phyloP scores from a whole-genome alignment of 306 rosid genomes.

The Dryas drummondii region DNA sequence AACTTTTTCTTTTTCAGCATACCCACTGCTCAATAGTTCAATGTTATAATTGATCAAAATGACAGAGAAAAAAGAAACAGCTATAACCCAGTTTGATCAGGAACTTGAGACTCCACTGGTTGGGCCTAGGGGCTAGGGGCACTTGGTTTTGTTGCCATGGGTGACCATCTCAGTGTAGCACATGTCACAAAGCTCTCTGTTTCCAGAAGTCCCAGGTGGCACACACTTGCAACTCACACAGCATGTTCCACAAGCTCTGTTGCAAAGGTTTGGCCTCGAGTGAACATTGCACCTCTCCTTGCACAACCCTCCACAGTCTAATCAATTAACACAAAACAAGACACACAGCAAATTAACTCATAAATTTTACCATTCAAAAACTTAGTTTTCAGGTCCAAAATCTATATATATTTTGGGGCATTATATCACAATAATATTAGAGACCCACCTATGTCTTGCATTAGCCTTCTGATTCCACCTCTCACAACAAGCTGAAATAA shows the following conservation, averaged over 20 bases:
- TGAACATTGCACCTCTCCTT: conserved; percentile 43
- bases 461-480: conserved; percentile 49
- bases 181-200: conserved; percentile 61
- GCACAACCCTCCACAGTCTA: conserved; percentile 60
- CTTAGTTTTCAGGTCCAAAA: not conserved
- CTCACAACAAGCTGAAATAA: too few relatives aligned
- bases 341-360: too few relatives aligned
- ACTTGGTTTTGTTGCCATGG: too few relatives aligned
- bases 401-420: not conserved
- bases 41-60: too few relatives aligned
- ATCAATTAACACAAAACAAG: too few relatives aligned
- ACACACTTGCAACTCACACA: conserved; percentile 69
- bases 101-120: too few relatives aligned
- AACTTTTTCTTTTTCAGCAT: too few relatives aligned
- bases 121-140: too few relatives aligned
- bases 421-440: not conserved
- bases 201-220: conserved; percentile 69
- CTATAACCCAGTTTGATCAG: too few relatives aligned
- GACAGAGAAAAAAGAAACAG: too few relatives aligned
- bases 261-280: conserved; percentile 54
- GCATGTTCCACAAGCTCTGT: conserved; percentile 61
- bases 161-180: conserved; percentile 36
- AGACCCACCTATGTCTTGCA: conserved; percentile 43
- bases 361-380: too few relatives aligned
- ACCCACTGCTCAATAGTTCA: too few relatives aligned